Conservation (phyloP, 306 rosid species). For the Inga laurina region DNA sequence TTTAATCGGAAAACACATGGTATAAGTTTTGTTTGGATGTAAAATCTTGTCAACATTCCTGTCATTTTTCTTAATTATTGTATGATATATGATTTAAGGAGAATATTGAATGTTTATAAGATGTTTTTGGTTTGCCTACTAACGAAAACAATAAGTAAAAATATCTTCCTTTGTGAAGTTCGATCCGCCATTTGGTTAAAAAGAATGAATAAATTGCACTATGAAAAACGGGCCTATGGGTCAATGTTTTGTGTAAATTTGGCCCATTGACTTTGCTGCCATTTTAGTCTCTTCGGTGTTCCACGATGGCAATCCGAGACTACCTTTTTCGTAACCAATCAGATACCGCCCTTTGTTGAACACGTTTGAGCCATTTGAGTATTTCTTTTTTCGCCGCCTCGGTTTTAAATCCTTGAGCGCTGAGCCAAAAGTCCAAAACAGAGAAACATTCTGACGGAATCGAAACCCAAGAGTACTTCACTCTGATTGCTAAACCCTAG, state of each 20-base stretch:
- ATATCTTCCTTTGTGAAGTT: too few species aligned
- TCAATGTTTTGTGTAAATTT: background rate
- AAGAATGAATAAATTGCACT: too few species aligned
- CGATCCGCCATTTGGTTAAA: too few species aligned
- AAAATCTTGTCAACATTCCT: too few species aligned
- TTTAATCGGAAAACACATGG: too few species aligned
- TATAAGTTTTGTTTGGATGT: too few species aligned
- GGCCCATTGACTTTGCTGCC: background rate
- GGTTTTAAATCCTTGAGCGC: background rate
- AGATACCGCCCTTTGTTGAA: background rate
- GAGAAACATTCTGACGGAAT: background rate
- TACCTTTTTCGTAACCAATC: background rate
- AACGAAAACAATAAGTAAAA: too few species aligned
- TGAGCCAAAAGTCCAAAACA: background rate
- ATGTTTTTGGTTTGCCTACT: too few species aligned
- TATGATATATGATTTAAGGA: too few species aligned
- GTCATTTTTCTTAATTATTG: too few species aligned
- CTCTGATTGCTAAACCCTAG: conserved; percentile 3
- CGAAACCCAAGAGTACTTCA: background rate
- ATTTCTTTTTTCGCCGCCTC: background rate
- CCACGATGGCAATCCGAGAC: background rate
- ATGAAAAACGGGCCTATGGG: background rate
- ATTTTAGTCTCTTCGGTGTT: background rate
- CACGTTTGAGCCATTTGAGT: background rate
- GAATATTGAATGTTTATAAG: too few species aligned